Conservation (phyloP, 2,329 filamentous ascomycete genomes). For the Aureobasidium sp. region DNA sequence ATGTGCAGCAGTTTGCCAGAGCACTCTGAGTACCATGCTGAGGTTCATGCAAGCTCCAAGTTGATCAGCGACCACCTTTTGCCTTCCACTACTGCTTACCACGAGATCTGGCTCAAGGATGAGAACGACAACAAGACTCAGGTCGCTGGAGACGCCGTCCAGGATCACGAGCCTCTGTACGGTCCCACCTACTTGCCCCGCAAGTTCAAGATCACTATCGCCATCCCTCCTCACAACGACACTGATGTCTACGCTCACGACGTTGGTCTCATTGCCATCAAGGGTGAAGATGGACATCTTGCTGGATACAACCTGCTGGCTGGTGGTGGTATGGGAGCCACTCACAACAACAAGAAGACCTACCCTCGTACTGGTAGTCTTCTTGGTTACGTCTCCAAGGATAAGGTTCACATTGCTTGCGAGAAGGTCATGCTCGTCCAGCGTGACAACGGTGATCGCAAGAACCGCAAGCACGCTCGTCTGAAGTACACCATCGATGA, state of each 20-base stretch:
- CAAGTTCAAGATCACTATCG: constrained; percentile 99
- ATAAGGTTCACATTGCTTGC: constrained; percentile 76
- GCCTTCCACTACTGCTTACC: constrained; percentile 84
- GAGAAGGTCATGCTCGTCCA: constrained; percentile 99
- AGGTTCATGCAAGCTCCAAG: constrained; percentile 70
- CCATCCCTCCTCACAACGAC: constrained; percentile 94
- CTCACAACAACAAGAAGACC: constrained; percentile 99
- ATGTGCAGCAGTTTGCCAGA: constrained; percentile 95
- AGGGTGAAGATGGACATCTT: constrained; percentile 70
- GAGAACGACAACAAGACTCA: constrained; percentile 84
- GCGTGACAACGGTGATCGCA: constrained; percentile 88
- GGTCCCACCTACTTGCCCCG: constrained; percentile 91
- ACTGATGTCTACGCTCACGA: constrained; percentile 98
- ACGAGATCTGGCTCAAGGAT: constrained; percentile 97
- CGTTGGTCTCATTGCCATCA: constrained; percentile 91
- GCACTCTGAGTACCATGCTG: constrained; percentile 70
- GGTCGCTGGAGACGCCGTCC: constrained; percentile 82
- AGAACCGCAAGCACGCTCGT: constrained; percentile 97
- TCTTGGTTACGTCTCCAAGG: constrained; percentile 72
- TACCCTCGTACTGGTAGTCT: constrained; percentile 92
- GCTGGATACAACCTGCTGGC: constrained; percentile 89
- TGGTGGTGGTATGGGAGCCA: constrained; percentile 95
- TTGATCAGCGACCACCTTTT: constrained; percentile 89
- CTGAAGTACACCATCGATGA: constrained; percentile 99
- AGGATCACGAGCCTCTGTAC: constrained; percentile 93